Evolutionary conservation across 106 monocot species (phyloP), one percentile per base, ranked within the genome.

Genomic region (Dioscorea alata): DNA sequence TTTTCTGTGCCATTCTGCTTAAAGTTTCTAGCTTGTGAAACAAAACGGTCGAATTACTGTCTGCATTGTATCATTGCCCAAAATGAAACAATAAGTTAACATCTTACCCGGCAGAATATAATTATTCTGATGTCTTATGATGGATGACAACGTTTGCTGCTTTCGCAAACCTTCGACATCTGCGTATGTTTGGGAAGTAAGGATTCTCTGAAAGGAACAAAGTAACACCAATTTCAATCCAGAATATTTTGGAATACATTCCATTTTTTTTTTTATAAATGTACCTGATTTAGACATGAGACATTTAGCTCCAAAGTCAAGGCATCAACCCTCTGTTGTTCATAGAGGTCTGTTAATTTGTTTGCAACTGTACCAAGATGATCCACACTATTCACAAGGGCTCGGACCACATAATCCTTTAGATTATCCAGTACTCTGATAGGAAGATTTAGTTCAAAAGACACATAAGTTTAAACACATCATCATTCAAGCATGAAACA

Each of bases 301-400:
- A 97, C 72, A 70, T 83, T 92, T 51, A 84, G 61, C 68, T 92
- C 96, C 51, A 92, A 66, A 32, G 74, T 70, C 15, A 86, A 83
- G 10, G 84, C 20, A 67, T 92, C 92, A 23, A 75, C 28, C 25
- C 76, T 72, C 66, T 97, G 88, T 74, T 97, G 86, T 54, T 97
- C 96, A 71, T 83, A 89, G 24, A 97, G 73, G 60, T 89, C 96
- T 14, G 86, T 97, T 65, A 97, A 69, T 75, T 97, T 97, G 81
- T 89, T 92, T 64, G 96, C 96, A 70, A 97, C 96, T 33, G 89
- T 97, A 23, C 96, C 96, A 51, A 97, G 84, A 67, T 97, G 96
- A 71, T 97, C 92, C 23, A 97, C 96, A 73, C 89, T 87, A 83
- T 97, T 97, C 59, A 97, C 96, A 48, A 97, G 84, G 18, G 96